phyloP scores from a whole-genome alignment of 345 rosid genomes.

The Geranium brycei region DNA sequence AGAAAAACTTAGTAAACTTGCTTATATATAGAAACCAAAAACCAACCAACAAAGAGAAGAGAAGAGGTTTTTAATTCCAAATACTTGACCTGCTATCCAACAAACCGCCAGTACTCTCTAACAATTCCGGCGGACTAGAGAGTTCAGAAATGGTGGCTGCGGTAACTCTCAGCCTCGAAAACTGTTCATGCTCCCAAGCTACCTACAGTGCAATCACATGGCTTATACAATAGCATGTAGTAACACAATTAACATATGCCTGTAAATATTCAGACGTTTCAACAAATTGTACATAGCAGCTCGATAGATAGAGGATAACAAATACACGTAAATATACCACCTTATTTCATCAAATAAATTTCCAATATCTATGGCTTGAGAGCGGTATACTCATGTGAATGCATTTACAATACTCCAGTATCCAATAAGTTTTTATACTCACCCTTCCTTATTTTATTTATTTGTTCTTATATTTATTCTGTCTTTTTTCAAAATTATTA shows the following conservation, averaged over 20 bases:
- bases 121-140: constrained; percentile 59
- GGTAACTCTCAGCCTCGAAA: constrained; percentile 87
- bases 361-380: too few species aligned
- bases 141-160: constrained; percentile 87
- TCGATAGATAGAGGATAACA: too few species aligned
- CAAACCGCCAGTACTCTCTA: constrained; percentile 68
- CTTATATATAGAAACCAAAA: background rate
- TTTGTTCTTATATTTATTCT: too few species aligned
- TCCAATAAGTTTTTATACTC: too few species aligned
- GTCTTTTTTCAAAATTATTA: too few species aligned
- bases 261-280: too few species aligned
- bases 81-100: constrained; percentile 61
- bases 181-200: constrained; percentile 99
- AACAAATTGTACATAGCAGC: too few species aligned
- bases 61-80: constrained; percentile 5
- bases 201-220: constrained; percentile 46
- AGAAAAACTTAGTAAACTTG: constrained; percentile 13
- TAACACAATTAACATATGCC: background rate
- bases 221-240: constrained; percentile 11
- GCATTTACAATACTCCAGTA: too few species aligned
- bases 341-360: too few species aligned
- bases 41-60: background rate
- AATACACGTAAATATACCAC: too few species aligned
- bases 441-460: too few species aligned
- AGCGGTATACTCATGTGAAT: too few species aligned